phyloP scores from a whole-genome alignment of 768 basidiomycete species.

The Cytidiella melzeri region DNA sequence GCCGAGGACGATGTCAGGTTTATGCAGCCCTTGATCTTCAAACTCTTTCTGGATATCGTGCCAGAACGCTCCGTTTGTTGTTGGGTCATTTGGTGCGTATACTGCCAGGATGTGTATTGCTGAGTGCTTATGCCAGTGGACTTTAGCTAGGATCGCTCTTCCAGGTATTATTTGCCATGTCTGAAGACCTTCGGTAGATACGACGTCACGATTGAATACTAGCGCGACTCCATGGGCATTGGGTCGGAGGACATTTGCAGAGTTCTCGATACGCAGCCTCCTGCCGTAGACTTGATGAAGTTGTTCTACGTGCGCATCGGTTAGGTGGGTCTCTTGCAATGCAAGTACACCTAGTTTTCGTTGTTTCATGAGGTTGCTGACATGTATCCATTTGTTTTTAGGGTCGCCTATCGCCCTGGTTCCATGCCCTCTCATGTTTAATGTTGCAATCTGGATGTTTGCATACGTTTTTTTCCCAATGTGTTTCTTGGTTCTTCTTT shows the following conservation, averaged over 20 bases:
- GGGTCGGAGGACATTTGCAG: background rate
- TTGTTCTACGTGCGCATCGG: background rate
- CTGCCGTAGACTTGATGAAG: background rate
- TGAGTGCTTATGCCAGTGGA: constrained; percentile 7
- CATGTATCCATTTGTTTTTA: background rate
- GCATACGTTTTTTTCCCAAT: background rate
- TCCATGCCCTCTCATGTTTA: background rate
- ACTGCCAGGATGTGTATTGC: constrained; percentile 4
- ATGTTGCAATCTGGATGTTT: background rate
- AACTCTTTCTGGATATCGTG: background rate
- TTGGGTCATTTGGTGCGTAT: constrained; percentile 13
- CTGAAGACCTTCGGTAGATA: background rate
- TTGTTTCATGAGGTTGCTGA: background rate
- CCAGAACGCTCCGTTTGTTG: constrained; percentile 16
- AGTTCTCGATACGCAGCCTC: background rate
- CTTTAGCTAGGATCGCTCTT: background rate
- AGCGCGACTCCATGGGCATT: constrained; percentile 1
- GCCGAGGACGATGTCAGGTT: constrained; percentile 12
- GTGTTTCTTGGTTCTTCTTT: background rate
- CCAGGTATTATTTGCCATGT: constrained; percentile 6
- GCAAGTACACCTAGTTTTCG: background rate
- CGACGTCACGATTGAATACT: background rate
- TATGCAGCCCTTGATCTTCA: background rate
- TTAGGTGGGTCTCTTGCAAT: background rate
- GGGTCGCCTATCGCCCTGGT: background rate